A percentile compares a stretch with the other conserved stretches of the same genome.
Conservation (phyloP, 2,329 filamentous ascomycete species). For the Aspergillus intermedius region DNA sequence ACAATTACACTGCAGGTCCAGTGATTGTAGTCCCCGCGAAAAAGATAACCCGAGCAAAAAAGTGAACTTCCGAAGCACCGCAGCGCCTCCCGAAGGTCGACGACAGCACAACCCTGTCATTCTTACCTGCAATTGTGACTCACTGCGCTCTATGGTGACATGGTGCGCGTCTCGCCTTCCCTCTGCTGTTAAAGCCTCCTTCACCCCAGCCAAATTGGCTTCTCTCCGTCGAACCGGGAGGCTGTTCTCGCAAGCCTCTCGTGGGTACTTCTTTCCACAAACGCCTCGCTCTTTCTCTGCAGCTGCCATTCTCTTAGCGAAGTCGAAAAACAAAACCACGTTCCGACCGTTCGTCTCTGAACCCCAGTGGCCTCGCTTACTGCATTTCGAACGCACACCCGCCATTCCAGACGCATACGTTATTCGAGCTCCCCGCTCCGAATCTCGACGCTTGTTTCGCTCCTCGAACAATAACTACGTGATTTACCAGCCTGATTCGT, state of each 20-base stretch:
- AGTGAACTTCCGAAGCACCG: background rate
- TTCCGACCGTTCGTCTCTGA: background rate
- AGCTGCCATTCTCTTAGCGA: background rate
- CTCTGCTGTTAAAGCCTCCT: background rate
- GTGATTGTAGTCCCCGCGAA: background rate
- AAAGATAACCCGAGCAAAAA: background rate
- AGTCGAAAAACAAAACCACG: background rate
- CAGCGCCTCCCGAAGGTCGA: background rate
- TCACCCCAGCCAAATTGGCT: slow-evolving; percentile 29
- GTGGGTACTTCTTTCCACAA: slow-evolving; percentile 9
- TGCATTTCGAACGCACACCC: background rate
- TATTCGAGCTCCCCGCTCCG: slow-evolving; percentile 9
- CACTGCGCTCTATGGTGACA: slow-evolving; percentile 1
- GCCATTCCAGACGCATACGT: slow-evolving; percentile 5
- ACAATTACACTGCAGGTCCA: background rate
- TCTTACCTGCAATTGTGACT: background rate
- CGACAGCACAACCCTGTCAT: background rate
- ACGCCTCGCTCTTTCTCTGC: background rate
- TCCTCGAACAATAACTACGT: slow-evolving; percentile 12
- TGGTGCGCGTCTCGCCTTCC: background rate
- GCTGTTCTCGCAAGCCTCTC: slow-evolving; percentile 22
- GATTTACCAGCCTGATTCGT: slow-evolving; percentile 14
- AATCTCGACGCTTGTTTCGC: background rate
- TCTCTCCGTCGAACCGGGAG: slow-evolving; percentile 24
- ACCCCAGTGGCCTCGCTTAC: background rate